These are phyloP conservation scores for Ophiostoma angusticollis DNA, from an alignment of 2,329 filamentous ascomycete species.

Conservation along the genomic window DNA sequence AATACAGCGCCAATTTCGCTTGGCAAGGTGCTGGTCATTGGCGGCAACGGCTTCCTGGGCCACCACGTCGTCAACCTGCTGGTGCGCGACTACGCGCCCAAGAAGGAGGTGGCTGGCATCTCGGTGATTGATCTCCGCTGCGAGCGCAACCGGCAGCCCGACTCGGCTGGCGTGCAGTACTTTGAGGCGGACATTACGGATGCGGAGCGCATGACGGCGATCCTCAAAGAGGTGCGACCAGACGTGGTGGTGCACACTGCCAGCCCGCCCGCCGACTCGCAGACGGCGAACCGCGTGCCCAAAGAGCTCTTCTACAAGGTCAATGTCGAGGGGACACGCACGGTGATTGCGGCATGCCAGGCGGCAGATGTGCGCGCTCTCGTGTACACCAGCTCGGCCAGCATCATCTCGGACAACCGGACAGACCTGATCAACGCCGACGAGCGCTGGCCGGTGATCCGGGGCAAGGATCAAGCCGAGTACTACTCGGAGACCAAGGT, in stretches of 20 bases:
- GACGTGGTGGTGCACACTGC: constrained; percentile 88
- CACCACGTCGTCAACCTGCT: constrained; percentile 69
- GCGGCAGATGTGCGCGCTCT: constrained; percentile 62
- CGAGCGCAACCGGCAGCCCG: constrained; percentile 50
- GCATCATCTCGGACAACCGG: constrained; percentile 71
- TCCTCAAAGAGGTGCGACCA: constrained; percentile 56
- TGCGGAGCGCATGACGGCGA: constrained; percentile 40
- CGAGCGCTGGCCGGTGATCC: constrained; percentile 67
- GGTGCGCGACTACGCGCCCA: constrained; percentile 41
- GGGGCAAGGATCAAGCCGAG: constrained; percentile 56
- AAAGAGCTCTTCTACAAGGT: constrained; percentile 61
- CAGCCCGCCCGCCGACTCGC: constrained; percentile 50
- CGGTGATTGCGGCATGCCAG: constrained; percentile 62
- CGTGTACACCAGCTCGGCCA: constrained; percentile 84
- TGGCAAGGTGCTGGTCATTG: constrained; percentile 64
- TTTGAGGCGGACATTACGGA: constrained; percentile 70
- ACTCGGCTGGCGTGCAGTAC: constrained; percentile 48
- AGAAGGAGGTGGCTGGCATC: constrained; percentile 33
- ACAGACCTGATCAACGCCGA: constrained; percentile 72
- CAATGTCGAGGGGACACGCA: constrained; percentile 76
- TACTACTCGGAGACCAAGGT: constrained; percentile 92
- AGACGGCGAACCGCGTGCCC: constrained; percentile 38
- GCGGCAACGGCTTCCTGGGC: constrained; percentile 74
- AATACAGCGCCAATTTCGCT: constrained; percentile 37
- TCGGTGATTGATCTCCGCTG: constrained; percentile 63